Evolutionary conservation across 164 flowering plant genomes (phyloP).

Genomic region (Dillenia suffruticosa): DNA sequence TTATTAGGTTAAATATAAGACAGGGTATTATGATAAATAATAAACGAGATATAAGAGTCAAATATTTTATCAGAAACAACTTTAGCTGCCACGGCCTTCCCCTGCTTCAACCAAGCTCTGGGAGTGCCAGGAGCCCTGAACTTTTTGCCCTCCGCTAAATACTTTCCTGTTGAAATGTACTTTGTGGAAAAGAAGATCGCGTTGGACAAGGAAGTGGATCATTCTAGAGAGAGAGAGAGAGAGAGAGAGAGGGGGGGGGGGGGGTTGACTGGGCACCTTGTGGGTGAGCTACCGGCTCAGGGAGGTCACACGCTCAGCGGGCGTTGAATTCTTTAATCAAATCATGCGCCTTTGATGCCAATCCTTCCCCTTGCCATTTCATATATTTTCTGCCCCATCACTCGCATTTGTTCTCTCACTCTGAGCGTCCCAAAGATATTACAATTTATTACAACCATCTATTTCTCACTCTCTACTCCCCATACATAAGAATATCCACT

Average conservation of each 20-base stretch:
- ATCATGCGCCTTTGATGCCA: slow-evolving; percentile 74
- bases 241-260: slow-evolving; percentile 28
- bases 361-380: slow-evolving; percentile 15
- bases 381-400: slow-evolving; percentile 9
- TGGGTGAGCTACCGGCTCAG: slow-evolving; percentile 96
- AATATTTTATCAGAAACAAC: slow-evolving; percentile 31
- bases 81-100: slow-evolving; percentile 47
- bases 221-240: slow-evolving; percentile 17
- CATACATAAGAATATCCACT: too few species aligned
- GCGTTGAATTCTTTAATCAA: slow-evolving; percentile 98
- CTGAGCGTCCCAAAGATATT: not conserved
- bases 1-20: too few species aligned
- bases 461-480: too few species aligned
- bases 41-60: too few species aligned
- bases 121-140: slow-evolving; percentile 53
- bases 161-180: slow-evolving; percentile 77
- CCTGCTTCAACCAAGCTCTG: slow-evolving; percentile 63
- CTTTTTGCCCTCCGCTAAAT: slow-evolving; percentile 64
- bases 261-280: slow-evolving; percentile 78
- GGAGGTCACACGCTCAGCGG: slow-evolving; percentile 69
- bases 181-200: slow-evolving; percentile 37
- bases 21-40: too few species aligned
- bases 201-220: slow-evolving; percentile 52
- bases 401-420: slow-evolving; percentile 1
- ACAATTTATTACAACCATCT: too few species aligned